Base-by-base conservation (phyloP, 805 yeast species). In the Nakazawaea siamensis region DNA sequence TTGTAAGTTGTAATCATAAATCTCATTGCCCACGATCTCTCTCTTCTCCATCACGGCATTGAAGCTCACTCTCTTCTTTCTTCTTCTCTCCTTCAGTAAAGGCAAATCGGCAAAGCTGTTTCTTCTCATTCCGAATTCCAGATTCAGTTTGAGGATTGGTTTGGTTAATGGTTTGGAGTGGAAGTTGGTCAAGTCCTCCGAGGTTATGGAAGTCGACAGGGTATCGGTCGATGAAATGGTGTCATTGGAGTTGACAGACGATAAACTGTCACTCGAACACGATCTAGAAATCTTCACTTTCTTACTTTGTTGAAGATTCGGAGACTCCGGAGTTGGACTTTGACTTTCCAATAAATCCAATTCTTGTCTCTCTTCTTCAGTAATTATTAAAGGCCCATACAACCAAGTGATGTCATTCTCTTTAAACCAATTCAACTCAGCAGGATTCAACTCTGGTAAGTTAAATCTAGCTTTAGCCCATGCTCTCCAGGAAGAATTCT, bases 401-500 rank as follows among this genome's bases (percentile, higher is more conserved):
- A 72, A 56, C 58, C 72, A 70, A 4, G 76, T 72, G 31, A 69
- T 62, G 45, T 72, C 79, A 39, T 68, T 67, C 37, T 57, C 62
- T 46, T 72, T 72, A 44, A 58, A 62, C 79, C 79, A 72, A 49
- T 72, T 71, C 27, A 72, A 70, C 24, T 42, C 41, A 4, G 57
- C 51, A 1, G 79, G 77, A 35, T 60, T 48, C 6, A 65, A 39
- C 33, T 74, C 64, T 19, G 62, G 54, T 30, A 78, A 57, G 18
- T 74, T 65, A 44, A 72, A 69, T 45, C 80, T 71, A 34, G 83
- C 68, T 58, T 88, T 87, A 11, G 90, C 81, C 97, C 97, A 90
- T 14, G 95, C 86, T 51, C 97, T 70, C 97, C 97, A 90, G 33
- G 84, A 69, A 12, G 95, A 90, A 49, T 83, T 83, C 50, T 83